Evolutionary conservation across 768 basidiomycete genomes (phyloP).

Genomic region (Cubamyces sp.): DNA sequence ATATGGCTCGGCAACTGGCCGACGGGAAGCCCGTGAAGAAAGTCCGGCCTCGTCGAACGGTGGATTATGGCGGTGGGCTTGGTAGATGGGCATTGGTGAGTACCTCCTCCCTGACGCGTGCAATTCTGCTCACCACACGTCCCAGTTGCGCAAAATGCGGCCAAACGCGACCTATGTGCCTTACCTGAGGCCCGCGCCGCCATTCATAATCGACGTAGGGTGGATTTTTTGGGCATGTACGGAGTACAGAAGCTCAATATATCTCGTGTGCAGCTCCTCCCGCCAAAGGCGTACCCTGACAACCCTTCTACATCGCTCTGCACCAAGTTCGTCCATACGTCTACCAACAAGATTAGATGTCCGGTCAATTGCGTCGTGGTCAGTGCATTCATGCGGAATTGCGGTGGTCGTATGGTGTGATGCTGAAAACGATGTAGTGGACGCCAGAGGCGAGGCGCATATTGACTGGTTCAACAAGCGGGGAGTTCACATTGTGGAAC

Average conservation of each 20-base stretch:
- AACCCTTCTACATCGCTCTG: conserved; percentile 94
- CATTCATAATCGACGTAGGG: conserved; percentile 87
- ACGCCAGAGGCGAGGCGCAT: conserved; percentile 95
- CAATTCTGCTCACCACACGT: background rate
- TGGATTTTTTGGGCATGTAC: conserved; percentile 25
- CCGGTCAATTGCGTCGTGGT: conserved; percentile 96
- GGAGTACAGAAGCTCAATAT: conserved; percentile 30
- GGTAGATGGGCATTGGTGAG: conserved; percentile 85
- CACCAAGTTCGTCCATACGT: conserved; percentile 97
- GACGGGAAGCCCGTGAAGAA: conserved; percentile 89
- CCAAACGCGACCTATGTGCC: conserved; percentile 79
- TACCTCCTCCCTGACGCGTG: conserved; percentile 15
- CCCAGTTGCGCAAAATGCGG: conserved; percentile 74
- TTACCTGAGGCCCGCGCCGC: conserved; percentile 80
- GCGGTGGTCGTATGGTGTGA: background rate
- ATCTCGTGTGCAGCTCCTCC: conserved; percentile 69
- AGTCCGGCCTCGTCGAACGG: conserved; percentile 89
- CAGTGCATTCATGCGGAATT: conserved; percentile 37
- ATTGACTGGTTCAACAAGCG: conserved; percentile 93
- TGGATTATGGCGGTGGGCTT: conserved; percentile 91
- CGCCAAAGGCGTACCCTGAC: conserved; percentile 88
- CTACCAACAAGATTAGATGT: conserved; percentile 97
- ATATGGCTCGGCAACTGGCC: conserved; percentile 67
- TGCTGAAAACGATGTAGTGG: conserved; percentile 62
- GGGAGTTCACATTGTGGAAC: conserved; percentile 99